Conservation (phyloP, 345 rosid genomes). For the Atalantia buxifolia region DNA sequence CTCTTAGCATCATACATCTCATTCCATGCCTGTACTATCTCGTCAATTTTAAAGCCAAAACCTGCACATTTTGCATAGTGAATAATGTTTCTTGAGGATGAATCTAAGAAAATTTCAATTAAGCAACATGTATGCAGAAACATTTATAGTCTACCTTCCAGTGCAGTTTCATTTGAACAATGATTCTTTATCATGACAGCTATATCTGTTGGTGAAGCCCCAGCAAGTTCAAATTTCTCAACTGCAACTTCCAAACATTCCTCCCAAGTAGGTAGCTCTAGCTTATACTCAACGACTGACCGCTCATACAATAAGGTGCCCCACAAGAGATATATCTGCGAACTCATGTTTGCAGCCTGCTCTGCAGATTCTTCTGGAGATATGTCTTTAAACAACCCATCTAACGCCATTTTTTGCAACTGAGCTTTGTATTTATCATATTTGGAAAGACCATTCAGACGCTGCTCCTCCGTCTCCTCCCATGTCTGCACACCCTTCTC, state of each 20-base stretch:
- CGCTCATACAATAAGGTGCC: conserved; percentile 94
- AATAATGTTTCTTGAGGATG: neutral
- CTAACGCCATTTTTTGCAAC: conserved; percentile 69
- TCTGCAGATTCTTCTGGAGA: conserved; percentile 77
- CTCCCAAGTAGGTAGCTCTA: conserved; percentile 93
- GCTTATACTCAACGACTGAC: conserved; percentile 85
- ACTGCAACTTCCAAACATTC: conserved; percentile 98
- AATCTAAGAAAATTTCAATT: neutral
- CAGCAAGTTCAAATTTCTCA: conserved; percentile 96
- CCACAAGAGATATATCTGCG: conserved; percentile 94
- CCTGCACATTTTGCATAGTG: conserved; percentile 32
- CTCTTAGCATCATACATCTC: conserved; percentile 98
- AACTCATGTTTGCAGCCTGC: conserved; percentile 77
- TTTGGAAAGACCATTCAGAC: conserved; percentile 84
- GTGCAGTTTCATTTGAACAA: conserved; percentile 77
- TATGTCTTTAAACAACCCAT: conserved; percentile 51
- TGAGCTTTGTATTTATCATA: conserved; percentile 56
- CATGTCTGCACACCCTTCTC: conserved; percentile 96
- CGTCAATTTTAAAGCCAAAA: conserved; percentile 93
- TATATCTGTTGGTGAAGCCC: conserved; percentile 92
- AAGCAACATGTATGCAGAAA: neutral
- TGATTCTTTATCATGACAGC: conserved; percentile 99
- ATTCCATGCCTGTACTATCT: conserved; percentile 98
- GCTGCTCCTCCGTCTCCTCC: conserved; percentile 93
- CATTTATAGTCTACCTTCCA: conserved; percentile 58